phyloP scores from a whole-genome alignment of 148 eudicot species.

The Chenopodium suecicum region DNA sequence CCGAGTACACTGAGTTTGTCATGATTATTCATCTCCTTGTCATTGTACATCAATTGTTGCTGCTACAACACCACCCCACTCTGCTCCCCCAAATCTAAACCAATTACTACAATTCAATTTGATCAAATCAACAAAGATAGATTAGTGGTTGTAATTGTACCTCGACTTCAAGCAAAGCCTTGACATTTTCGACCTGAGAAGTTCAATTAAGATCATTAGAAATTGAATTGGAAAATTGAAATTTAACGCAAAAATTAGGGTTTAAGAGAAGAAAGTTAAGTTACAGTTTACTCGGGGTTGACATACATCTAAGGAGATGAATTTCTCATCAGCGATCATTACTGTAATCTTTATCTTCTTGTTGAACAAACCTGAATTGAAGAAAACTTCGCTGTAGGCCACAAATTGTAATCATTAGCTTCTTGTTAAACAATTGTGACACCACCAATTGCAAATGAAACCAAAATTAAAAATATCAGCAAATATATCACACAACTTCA shows the following conservation, averaged over 20 bases:
- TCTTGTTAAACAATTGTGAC: too few species aligned
- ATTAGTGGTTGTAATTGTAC: slow-evolving; percentile 22
- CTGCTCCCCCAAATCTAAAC: slow-evolving; percentile 29
- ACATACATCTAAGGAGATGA: slow-evolving; percentile 62
- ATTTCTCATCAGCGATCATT: slow-evolving; percentile 76
- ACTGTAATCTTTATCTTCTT: slow-evolving; percentile 81
- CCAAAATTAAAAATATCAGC: too few species aligned
- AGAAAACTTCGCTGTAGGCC: too few species aligned
- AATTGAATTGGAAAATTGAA: not conserved
- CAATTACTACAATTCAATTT: not conserved
- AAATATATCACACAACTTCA: too few species aligned
- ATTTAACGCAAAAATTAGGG: slow-evolving; percentile 28
- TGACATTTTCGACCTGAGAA: slow-evolving; percentile 80
- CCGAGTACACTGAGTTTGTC: slow-evolving; percentile 79
- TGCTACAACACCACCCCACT: slow-evolving; percentile 72
- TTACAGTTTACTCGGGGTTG: slow-evolving; percentile 76
- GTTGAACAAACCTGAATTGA: too few species aligned
- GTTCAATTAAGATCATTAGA: slow-evolving; percentile 1
- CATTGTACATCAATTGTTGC: slow-evolving; percentile 80
- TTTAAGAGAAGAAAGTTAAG: not conserved
- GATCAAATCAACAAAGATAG: not conserved
- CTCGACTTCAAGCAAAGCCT: slow-evolving; percentile 98
- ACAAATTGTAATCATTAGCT: too few species aligned
- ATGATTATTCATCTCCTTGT: slow-evolving; percentile 81
- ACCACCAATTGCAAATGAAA: too few species aligned